Base-by-base conservation (phyloP, 768 basidiomycete genomes). In the Rhodotorula graminis region DNA sequence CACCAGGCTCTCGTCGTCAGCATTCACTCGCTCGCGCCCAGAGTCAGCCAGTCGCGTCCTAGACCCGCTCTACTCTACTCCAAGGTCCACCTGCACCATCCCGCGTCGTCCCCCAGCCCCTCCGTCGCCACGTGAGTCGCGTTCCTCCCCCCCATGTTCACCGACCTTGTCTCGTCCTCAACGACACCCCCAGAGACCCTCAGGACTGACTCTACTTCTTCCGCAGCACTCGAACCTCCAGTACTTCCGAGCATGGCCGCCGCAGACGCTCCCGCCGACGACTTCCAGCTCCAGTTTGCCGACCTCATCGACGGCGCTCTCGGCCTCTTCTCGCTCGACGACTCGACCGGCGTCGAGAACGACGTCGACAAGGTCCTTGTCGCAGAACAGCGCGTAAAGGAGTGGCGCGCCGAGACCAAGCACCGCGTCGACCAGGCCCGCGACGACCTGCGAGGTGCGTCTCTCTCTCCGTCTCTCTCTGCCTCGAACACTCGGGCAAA, bases 361-460 rank as follows among this genome's bases (percentile, higher is more conserved):
- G 71, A 76, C 46, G 64, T 73, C n/a, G 71, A 68, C 12, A 68
- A 49, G 29, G 69, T 76, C 18, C 27, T 68, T 31, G 15, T 42
- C 2, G 62, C 58, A 4, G 72, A 71, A 31, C 47, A 61, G 37
- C 33, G 62, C 11, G n/a, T 65, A 2, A 71, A 73, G 31, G 69
- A 73, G 15, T 63, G 33, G 33, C 58, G 67, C 19, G 55, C 61
- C 11, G 6, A 31, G 31, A 61, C 63, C 5, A 68, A 53, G 52
- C 67, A 65, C 8, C n/a, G 46, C 23, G 75, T 73, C 18, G 75
- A 76, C 52, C 57, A 61, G 11, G 69, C 69, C 14, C 52, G 75
- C 60, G 70, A 73, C n/a, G 66, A 76, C n/a, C 44, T 76, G 4
- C 55, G 61, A 60, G 69, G 71, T 73, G 37, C 25, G 37, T n/a